Evolutionary conservation across 768 basidiomycete species (phyloP).

Genomic region (Mycena venus): DNA sequence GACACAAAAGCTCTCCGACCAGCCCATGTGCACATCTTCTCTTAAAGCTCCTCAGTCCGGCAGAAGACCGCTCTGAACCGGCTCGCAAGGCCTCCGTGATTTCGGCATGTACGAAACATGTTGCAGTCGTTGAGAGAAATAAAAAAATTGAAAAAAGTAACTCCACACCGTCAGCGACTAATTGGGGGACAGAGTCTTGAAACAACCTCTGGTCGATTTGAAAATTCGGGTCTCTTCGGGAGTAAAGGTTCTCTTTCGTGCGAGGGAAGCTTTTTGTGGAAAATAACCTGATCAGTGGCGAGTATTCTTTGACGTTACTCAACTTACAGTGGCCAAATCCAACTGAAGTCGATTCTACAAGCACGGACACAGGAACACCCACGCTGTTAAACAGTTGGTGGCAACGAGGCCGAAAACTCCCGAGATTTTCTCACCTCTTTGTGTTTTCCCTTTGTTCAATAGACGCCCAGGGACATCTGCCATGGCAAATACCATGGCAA

Average conservation of each 20-base stretch:
- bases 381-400: not conserved
- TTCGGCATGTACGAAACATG: not conserved
- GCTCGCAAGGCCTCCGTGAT: not conserved
- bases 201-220: not conserved
- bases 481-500: not conserved
- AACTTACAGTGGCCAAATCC: not conserved
- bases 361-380: not conserved
- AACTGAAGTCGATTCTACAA: not conserved
- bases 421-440: not conserved
- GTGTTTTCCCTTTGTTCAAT: not conserved
- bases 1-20: not conserved
- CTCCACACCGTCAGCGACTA: not conserved
- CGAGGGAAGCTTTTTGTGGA: not conserved
- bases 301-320: not conserved
- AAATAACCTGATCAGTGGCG: not conserved
- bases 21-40: not conserved
- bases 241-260: not conserved
- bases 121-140: not conserved
- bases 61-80: not conserved
- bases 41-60: not conserved
- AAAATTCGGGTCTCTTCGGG: not conserved
- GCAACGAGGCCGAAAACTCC: not conserved
- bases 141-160: not conserved
- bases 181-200: not conserved
- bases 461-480: not conserved